phyloP scores from a whole-genome alignment of 257 asterid genomes.

The Linaria vulgaris region DNA sequence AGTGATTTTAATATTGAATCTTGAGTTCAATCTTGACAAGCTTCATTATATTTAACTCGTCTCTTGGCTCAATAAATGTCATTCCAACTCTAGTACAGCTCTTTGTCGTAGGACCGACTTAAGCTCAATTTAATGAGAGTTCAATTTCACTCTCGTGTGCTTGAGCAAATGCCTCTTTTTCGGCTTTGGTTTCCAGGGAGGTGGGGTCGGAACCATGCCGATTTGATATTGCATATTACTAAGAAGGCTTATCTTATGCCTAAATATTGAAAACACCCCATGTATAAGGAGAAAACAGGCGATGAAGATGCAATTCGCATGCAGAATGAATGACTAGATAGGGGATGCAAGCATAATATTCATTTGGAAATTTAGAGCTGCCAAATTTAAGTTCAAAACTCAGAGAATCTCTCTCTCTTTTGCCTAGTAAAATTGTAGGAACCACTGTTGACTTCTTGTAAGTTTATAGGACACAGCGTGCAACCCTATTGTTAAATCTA shows the following conservation, averaged over 20 bases:
- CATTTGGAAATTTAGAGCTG: too few relatives aligned
- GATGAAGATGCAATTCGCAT: too few relatives aligned
- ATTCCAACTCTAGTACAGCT: constrained; percentile 16
- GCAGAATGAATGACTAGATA: too few relatives aligned
- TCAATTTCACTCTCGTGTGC: neutral
- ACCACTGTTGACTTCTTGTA: neutral
- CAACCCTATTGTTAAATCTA: too few relatives aligned
- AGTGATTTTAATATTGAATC: neutral
- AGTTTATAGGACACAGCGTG: too few relatives aligned
- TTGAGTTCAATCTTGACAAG: constrained; percentile 1
- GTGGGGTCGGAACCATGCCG: neutral
- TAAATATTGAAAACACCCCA: neutral
- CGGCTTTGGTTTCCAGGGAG: neutral
- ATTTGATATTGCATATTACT: neutral
- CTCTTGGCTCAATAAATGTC: constrained; percentile 13
- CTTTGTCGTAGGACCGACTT: neutral
- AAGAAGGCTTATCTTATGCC: neutral
- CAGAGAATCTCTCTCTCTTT: neutral
- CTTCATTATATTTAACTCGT: neutral
- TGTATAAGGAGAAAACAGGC: neutral
- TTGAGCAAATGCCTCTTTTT: neutral
- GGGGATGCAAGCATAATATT: neutral
- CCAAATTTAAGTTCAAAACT: neutral
- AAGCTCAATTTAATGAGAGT: neutral
- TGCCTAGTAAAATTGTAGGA: neutral